A percentile compares a stretch with the other conserved stretches of the same genome.
These are phyloP conservation scores for Rutstroemia sp. DNA, from an alignment of 2,329 filamentous ascomycete species.

Conservation along the genomic window DNA sequence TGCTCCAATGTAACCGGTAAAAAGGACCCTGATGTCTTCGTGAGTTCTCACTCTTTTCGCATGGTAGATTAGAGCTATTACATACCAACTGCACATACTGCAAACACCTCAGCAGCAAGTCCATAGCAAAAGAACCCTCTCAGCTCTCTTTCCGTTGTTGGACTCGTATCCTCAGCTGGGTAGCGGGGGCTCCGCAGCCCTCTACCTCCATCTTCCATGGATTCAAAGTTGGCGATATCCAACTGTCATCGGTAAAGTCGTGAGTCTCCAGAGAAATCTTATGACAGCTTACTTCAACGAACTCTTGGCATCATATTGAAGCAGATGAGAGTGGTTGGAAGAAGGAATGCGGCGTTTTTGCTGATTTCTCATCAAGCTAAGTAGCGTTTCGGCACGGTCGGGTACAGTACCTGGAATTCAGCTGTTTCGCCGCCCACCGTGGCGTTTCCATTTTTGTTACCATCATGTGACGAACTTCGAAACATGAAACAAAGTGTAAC, in stretches of 20 bases:
- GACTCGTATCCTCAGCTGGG: slow-evolving; percentile 72
- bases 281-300: too few species aligned
- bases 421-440: too few species aligned
- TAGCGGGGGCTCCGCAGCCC: slow-evolving; percentile 44
- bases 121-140: slow-evolving; percentile 92
- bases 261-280: too few species aligned
- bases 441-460: too few species aligned
- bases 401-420: too few species aligned
- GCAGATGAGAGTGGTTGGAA: too few species aligned
- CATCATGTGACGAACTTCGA: too few species aligned
- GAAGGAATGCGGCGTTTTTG: too few species aligned
- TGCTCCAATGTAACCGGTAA: slow-evolving; percentile 94
- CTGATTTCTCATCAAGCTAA: too few species aligned
- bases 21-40: slow-evolving; percentile 62
- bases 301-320: too few species aligned
- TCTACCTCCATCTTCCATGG: slow-evolving; percentile 19
- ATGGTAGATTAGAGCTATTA: not conserved
- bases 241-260: not conserved
- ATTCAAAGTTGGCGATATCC: not conserved
- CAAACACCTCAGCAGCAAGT: slow-evolving; percentile 92
- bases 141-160: slow-evolving; percentile 79
- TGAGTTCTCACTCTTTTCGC: not conserved
- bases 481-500: too few species aligned
- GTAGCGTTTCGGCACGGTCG: too few species aligned
- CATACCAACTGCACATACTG: slow-evolving; percentile 78